A percentile compares a stretch with the other conserved stretches of the same genome.
phyloP scores from a whole-genome alignment of 176 grass and related monocot genomes.

The Panicum miliaceum region DNA sequence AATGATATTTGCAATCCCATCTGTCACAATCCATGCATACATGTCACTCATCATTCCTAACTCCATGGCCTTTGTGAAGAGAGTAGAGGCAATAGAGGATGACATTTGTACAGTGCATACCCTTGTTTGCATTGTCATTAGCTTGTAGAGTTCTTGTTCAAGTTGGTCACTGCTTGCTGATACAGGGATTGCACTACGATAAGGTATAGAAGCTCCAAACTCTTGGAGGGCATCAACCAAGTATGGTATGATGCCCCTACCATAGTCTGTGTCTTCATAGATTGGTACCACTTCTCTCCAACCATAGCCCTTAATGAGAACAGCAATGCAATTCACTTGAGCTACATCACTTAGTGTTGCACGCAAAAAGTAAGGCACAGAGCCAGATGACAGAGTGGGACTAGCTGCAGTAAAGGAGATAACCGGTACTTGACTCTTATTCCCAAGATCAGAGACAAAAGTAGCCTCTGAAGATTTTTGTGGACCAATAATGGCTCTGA shows the following conservation, averaged over 20 bases:
- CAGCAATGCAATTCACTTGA: conserved; percentile 48
- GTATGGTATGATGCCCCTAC: conserved; percentile 55
- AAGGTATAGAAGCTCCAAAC: conserved; percentile 43
- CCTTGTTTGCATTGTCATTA: conserved; percentile 58
- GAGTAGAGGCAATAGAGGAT: conserved; percentile 16
- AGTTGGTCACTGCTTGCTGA: conserved; percentile 39
- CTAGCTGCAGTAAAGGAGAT: conserved; percentile 69
- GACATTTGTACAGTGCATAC: conserved; percentile 68
- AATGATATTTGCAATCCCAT: conserved; percentile 45
- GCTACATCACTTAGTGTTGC: conserved; percentile 48
- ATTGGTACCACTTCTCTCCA: conserved; percentile 61
- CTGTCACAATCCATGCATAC: conserved; percentile 69
- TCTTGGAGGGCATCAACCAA: conserved; percentile 57
- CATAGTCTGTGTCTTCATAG: conserved; percentile 66
- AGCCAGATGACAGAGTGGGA: conserved; percentile 38
- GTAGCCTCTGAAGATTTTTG: conserved; percentile 32
- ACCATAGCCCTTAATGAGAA: conserved; percentile 49
- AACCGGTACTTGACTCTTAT: conserved; percentile 50
- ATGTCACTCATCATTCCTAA: conserved; percentile 53
- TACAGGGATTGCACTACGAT: conserved; percentile 40
- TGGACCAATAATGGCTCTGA: conserved; percentile 13
- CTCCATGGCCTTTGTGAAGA: conserved; percentile 57
- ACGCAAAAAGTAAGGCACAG: conserved; percentile 53
- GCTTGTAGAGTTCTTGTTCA: conserved; percentile 35
- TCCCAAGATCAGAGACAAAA: conserved; percentile 61